Evolutionary conservation across 1,284 basidiomycete genomes (phyloP), one percentile per base, ranked within the genome.

Genomic region (Ceraceosorus bombacis): DNA sequence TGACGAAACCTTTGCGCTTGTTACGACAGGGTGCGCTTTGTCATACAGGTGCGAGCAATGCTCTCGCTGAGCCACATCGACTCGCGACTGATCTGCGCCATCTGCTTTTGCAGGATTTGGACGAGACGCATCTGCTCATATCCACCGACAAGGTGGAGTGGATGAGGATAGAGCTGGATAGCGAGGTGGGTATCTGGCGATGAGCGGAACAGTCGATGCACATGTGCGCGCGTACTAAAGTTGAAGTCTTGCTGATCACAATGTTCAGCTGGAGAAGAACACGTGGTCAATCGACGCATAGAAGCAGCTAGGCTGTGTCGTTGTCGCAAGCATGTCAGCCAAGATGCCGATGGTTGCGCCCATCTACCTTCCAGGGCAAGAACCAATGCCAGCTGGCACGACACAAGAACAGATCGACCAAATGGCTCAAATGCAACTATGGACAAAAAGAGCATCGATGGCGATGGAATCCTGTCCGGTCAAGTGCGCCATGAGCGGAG

Each of bases 381-480:
- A 82, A 69, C 82, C 81, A 0, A 63, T 92, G 17, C 90, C 90
- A 6, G 85, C 88, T 41, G 90, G 91, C 6, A 79, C 86, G 58
- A 85, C 86, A 0, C 88, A 90, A 73, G 87, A 88, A 57, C 90
- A 95, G 76, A 82, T 88, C 37, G 82, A 81, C 8, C 82, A 85
- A 57, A 79, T 85, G 58, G 78, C 83, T 61, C 84, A 92, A 78
- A 83, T 85, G 67, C 82, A 86, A 75, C 87, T 87, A 77, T 90
- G 86, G 81, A 84, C 88, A 74, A 80, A 83, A 67, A 86, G 83
- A 76, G 86, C 88, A 79, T 74, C 79, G 2, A 80, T 81, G 74
- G 86, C 83, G 50, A 87, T 88, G 85, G 89, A 92, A 78, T 89
- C 87, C 13, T 96, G 92, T 79, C 83, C 84, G 2, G 82, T 84